phyloP scores from a whole-genome alignment of 2,329 filamentous ascomycete genomes.

The Aspergillus transmontanensis region DNA sequence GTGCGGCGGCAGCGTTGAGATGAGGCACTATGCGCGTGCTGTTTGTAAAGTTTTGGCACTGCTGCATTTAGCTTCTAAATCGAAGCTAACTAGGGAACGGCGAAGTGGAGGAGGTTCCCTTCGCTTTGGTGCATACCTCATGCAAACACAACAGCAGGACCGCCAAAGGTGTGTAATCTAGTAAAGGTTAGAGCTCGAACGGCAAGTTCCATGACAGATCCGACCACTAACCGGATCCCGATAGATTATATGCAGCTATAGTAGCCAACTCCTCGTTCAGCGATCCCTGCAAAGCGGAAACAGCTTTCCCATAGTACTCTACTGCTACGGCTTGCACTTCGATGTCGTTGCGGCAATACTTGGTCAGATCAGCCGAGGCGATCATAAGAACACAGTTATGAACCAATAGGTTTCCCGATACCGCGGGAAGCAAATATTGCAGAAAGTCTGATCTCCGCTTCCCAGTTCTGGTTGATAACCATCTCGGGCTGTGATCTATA shows the following conservation, averaged over 20 bases:
- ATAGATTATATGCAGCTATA: not conserved
- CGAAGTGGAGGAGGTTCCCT: not conserved
- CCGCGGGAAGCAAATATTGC: not conserved
- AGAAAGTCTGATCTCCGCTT: slow-evolving; percentile 4
- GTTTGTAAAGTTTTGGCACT: slow-evolving; percentile 12
- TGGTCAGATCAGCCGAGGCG: slow-evolving; percentile 10
- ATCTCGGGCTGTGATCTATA: slow-evolving; percentile 8
- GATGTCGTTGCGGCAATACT: slow-evolving; percentile 6
- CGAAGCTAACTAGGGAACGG: not conserved
- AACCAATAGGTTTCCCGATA: slow-evolving; percentile 1
- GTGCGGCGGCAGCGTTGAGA: slow-evolving; percentile 11
- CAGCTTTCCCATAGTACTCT: slow-evolving; percentile 12
- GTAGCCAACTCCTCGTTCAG: not conserved
- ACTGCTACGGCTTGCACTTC: slow-evolving; percentile 5
- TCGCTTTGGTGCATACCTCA: slow-evolving; percentile 4
- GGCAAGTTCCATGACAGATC: not conserved
- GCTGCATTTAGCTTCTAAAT: not conserved
- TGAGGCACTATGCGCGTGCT: slow-evolving; percentile 9
- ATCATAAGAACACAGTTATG: slow-evolving; percentile 7
- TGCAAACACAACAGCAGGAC: slow-evolving; percentile 12
- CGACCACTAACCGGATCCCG: not conserved
- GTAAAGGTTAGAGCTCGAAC: not conserved
- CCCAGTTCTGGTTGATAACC: slow-evolving; percentile 10
- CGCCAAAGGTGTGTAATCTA: slow-evolving; percentile 9
- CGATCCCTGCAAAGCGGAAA: slow-evolving; percentile 2